Evolutionary conservation across 176 grass and related monocot genomes (phyloP), one percentile per base, ranked within the genome.

Genomic region (Eleusine indica): DNA sequence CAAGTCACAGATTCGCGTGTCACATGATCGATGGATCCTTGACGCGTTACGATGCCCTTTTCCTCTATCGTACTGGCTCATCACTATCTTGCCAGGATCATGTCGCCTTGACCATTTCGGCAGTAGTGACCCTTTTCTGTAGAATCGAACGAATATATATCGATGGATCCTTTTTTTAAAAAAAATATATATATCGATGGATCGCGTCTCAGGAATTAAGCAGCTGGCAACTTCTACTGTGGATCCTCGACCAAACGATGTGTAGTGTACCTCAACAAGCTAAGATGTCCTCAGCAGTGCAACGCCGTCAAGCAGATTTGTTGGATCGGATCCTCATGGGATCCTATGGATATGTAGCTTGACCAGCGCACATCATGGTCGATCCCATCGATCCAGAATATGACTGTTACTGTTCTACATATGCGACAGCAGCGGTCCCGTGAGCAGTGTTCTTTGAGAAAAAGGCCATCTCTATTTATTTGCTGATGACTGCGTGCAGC

Each of bases 291-390:
- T 61, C 57, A 7, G 18, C 53, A 56, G 6, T 19, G 18, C 53
- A 57, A 21, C 18, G 3, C 7, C n/a, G 58, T 62, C 58, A 62
- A 62, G 37, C n/a, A 48, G 52, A 54, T 52, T 19, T 14, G 13
- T 17, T 21, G 76, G 9, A 28, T 16, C 29, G 6, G 28, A 79
- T 66, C 60, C 10, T 19, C 58, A 21, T 17, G 15, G 42, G 18
- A 79, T 66, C 76, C 28, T 32, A 13, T 2, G 25, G 61, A 65
- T 48, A 65, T 32, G 76, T 65, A 48, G 70, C n/a, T 73, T 73
- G 76, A 78, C 75, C 56, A 46, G 41, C 40, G 7, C 32, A 3
- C 14, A 64, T n/a, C 21, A 8, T 25, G 3, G 6, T 44, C 69
- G 0, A 57, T 57, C 9, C 25, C 25, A 25, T 25, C 57, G 21